Conservation (phyloP, 148 eudicot genomes). For the Nepenthes gracilis region DNA sequence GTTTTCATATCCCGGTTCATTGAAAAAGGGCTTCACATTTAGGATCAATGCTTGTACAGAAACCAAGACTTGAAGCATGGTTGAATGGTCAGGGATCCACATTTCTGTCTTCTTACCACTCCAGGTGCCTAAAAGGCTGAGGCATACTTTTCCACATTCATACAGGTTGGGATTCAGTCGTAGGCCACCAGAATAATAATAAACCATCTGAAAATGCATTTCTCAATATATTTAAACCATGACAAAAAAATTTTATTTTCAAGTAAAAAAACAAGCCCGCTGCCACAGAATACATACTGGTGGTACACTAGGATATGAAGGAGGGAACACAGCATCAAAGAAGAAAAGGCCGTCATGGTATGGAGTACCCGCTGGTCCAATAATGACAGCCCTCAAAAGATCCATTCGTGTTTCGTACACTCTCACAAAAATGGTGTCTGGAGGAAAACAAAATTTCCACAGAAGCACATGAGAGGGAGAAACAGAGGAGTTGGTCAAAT, state of each 20-base stretch:
- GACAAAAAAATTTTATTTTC: neutral
- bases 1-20: conserved; percentile 70
- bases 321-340: conserved; percentile 60
- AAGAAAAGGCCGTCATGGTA: conserved; percentile 82
- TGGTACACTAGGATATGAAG: conserved; percentile 50
- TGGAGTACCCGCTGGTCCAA: conserved; percentile 77
- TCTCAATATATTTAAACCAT: neutral
- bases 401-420: conserved; percentile 65
- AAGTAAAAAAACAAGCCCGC: neutral
- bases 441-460: conserved; percentile 6
- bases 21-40: conserved; percentile 68
- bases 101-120: conserved; percentile 45
- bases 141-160: conserved; percentile 83
- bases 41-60: conserved; percentile 82
- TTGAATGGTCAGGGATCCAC: conserved; percentile 75
- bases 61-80: conserved; percentile 83
- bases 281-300: conserved; percentile 35
- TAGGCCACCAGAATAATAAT: conserved; percentile 75
- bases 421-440: conserved; percentile 61
- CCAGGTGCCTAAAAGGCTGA: conserved; percentile 90
- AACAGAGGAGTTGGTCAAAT: neutral
- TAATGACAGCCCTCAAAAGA: conserved; percentile 64
- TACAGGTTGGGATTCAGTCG: conserved; percentile 82
- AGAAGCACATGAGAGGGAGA: neutral
- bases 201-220: conserved; percentile 35